Base-by-base conservation (phyloP, 768 basidiomycete species). In the Cyclocybe cylindracea region DNA sequence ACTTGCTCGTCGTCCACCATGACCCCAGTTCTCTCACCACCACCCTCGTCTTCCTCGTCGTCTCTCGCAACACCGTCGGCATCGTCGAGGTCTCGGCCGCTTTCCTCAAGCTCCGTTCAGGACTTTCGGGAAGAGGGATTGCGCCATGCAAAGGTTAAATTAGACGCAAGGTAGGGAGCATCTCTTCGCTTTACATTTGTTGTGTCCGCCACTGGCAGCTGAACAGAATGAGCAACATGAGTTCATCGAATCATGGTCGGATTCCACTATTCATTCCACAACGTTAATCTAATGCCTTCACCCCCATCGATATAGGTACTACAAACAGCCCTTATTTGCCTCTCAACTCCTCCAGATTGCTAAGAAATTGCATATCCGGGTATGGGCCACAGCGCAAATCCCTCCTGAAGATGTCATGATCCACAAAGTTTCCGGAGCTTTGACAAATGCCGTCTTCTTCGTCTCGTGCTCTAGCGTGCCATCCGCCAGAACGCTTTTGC, bases 381-480 rank as follows among this genome's bases (percentile, higher is more conserved):
- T 71, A 32, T 93, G 91, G 91, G 64, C 66, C 36, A 71, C 75
- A 16, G 52, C 68, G 2, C 73, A 70, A 41, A 70, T 86, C 39
- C 70, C 70, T 32, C 69, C 80, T 33, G 67, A 78, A 40, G 68
- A 72, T 31, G 63, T 95, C 45, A 75, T 74, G 48, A 79, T 98
- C 57, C 77, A 76, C 64, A 94, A 89, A 65, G 88, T 95, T 18
- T 92, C 94, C 6, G 95, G 96, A 7, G 88, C 92, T 9, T 71
- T 98, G 57, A 99, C 96, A 38, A 99, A 99, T 69, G 89, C 91
- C 49, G 94, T 99, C 49, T 98, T 92, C 74, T 99, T 98, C 71
- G 88, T 98, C 48, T 91, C 94, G 8, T 93, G 84, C 64, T 76
- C 82, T 35, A 65, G 74, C 32, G 66, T 69, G 14, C 74, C 71